These are phyloP conservation scores for Aspergillus haitiensis DNA, from an alignment of 495 filamentous ascomycete species.

Conservation along the genomic window DNA sequence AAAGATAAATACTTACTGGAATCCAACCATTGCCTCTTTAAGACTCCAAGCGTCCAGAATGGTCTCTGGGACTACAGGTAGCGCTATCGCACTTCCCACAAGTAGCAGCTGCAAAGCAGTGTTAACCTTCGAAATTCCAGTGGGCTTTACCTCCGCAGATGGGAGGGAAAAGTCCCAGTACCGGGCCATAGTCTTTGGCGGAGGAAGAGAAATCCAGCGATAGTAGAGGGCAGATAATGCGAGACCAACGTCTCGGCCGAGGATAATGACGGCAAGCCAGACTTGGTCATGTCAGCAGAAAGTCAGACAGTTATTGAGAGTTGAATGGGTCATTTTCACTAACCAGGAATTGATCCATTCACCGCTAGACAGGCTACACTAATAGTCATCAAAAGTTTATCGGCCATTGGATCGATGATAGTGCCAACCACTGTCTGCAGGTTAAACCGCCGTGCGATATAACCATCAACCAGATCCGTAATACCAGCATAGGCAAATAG, in stretches of 20 bases:
- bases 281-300: constrained; percentile 46
- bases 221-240: constrained; percentile 91
- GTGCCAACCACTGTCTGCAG: constrained; percentile 94
- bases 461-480: constrained; percentile 90
- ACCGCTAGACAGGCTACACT: constrained; percentile 78
- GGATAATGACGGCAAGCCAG: constrained; percentile 83
- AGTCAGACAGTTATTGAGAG: background rate
- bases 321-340: constrained; percentile 21
- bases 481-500: constrained; percentile 90
- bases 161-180: constrained; percentile 98
- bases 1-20: constrained; percentile 67
- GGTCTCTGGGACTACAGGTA: constrained; percentile 61
- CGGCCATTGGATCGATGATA: constrained; percentile 94
- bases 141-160: constrained; percentile 89
- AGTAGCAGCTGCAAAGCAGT: constrained; percentile 77
- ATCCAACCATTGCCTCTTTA: constrained; percentile 54
- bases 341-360: constrained; percentile 78
- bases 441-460: constrained; percentile 82
- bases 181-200: constrained; percentile 85
- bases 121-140: constrained; percentile 86
- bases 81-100: constrained; percentile 72
- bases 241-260: constrained; percentile 85
- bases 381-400: constrained; percentile 93
- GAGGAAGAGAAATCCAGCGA: constrained; percentile 88
- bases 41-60: constrained; percentile 51